A percentile compares a stretch with the other conserved stretches of the same genome.
Conservation (phyloP, 768 basidiomycete species). For the Agaricus blazei region DNA sequence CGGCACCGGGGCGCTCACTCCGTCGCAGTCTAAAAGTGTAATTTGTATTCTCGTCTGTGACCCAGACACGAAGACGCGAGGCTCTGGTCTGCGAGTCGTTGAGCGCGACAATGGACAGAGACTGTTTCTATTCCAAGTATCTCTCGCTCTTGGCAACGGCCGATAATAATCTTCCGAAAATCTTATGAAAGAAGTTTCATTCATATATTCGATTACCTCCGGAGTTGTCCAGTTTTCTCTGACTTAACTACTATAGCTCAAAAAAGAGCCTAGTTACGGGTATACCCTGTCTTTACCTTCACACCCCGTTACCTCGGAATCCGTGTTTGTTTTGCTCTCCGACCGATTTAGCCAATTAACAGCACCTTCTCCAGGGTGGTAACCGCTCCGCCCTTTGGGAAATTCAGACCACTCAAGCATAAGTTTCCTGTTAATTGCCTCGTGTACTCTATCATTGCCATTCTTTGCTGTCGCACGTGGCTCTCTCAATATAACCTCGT, state of each 20-base stretch:
- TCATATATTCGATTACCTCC: neutral
- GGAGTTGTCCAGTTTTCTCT: neutral
- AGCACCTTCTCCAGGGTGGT: neutral
- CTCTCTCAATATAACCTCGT: constrained; percentile 7
- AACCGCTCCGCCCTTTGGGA: neutral
- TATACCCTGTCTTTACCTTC: neutral
- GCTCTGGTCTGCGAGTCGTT: no score
- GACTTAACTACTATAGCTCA: neutral
- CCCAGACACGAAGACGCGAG: neutral
- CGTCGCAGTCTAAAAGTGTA: constrained; percentile 5
- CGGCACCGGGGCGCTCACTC: neutral
- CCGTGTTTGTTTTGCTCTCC: neutral
- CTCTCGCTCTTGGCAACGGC: no score
- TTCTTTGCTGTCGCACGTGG: constrained; percentile 8
- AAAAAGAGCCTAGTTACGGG: constrained; percentile 1
- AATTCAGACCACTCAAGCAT: neutral
- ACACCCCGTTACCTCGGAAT: constrained; percentile 4
- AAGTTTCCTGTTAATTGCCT: neutral
- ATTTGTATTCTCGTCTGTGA: neutral
- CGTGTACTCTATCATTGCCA: neutral
- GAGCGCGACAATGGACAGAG: no score
- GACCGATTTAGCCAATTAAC: neutral
- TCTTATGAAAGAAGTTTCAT: neutral
- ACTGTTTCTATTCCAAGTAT: no score
- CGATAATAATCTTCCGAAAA: neutral